These are phyloP conservation scores for Oryza glumipatula DNA, from an alignment of 176 grass and related monocot genomes.

Conservation along the genomic window DNA sequence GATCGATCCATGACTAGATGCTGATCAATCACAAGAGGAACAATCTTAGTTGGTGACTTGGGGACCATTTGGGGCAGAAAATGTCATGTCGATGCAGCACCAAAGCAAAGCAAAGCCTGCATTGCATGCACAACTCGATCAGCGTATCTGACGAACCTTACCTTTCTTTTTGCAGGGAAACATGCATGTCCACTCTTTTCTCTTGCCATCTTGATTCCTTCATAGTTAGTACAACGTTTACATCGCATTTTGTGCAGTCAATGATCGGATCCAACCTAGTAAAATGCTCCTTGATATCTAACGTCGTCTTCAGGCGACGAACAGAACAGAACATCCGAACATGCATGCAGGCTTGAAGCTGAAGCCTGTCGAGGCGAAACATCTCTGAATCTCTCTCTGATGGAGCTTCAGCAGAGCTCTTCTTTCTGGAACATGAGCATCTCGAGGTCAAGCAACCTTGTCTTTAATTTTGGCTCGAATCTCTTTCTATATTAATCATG, in stretches of 20 bases:
- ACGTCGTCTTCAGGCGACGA: neutral
- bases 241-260: neutral
- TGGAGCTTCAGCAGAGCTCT: neutral
- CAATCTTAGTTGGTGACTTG: neutral
- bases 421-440: slow-evolving; percentile 19
- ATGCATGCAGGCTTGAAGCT: slow-evolving; percentile 2
- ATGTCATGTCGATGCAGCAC: neutral
- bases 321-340: neutral
- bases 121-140: neutral
- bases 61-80: neutral
- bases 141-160: no score
- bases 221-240: neutral
- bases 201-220: neutral
- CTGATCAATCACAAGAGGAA: slow-evolving; percentile 8
- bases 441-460: neutral
- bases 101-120: neutral
- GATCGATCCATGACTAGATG: slow-evolving; percentile 16
- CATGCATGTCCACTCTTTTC: neutral
- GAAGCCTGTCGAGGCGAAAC: slow-evolving; percentile 12
- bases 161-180: neutral
- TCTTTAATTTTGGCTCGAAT: neutral
- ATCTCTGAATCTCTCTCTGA: neutral
- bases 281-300: neutral
- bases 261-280: neutral
- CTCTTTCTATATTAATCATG: neutral